A percentile compares a stretch with the other conserved stretches of the same genome.
phyloP scores from a whole-genome alignment of 2,329 filamentous ascomycete species.

The Hypoxylon sp. region DNA sequence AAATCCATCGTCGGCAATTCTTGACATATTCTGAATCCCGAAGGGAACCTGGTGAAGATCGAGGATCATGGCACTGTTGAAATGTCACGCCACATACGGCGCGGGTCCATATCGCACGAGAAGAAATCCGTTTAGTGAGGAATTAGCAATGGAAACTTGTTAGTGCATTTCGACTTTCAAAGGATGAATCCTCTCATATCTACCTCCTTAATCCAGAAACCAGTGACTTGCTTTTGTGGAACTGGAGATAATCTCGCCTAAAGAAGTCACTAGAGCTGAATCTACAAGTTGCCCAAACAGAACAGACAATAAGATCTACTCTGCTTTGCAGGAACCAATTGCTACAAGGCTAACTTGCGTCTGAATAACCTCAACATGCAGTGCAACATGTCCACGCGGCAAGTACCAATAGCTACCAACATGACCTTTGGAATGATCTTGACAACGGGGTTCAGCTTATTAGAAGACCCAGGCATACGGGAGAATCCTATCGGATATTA shows the following conservation, averaged over 20 bases:
- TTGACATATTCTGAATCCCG: background rate
- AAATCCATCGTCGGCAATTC: background rate
- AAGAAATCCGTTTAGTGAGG: background rate
- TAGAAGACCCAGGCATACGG: background rate
- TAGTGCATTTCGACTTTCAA: background rate
- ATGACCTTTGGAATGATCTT: background rate
- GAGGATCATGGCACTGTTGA: background rate
- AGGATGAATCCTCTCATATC: conserved; percentile 52
- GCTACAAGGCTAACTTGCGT: conserved; percentile 1
- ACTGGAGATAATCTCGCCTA: conserved; percentile 3
- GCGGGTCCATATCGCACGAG: too few species aligned
- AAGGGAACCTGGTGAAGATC: background rate
- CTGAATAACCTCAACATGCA: background rate
- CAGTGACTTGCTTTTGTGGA: background rate
- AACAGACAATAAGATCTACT: conserved; percentile 6
- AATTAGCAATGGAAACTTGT: background rate
- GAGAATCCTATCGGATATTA: background rate
- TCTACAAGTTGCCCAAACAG: conserved; percentile 1
- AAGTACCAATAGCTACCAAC: conserved; percentile 4
- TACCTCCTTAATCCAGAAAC: conserved; percentile 47
- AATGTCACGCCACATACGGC: background rate
- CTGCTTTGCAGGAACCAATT: background rate
- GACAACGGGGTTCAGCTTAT: background rate
- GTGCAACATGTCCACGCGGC: conserved; percentile 6
- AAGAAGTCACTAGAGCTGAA: background rate